Evolutionary conservation across 169 alveolate species (phyloP).

Genomic region (Miamiensis avidus): DNA sequence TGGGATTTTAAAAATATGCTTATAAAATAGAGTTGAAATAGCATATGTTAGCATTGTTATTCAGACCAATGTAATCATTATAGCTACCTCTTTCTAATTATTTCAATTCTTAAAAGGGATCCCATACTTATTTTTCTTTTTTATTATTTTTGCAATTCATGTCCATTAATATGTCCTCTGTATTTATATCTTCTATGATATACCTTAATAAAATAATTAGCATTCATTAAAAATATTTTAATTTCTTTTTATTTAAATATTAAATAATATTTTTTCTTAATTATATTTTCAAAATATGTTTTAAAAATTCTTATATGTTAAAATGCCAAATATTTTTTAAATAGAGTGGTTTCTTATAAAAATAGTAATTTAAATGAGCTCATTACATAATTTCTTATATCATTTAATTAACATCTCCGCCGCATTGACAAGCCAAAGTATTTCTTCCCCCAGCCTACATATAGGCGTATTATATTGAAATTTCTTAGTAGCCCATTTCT

Average conservation of each 20-base stretch:
- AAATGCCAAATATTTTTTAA: too few relatives aligned
- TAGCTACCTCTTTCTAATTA: not conserved
- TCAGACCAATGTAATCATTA: not conserved
- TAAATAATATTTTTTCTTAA: too few relatives aligned
- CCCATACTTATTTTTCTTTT: not conserved
- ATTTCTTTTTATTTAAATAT: too few relatives aligned
- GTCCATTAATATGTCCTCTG: not conserved
- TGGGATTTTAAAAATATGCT: not conserved
- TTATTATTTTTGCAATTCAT: too few relatives aligned
- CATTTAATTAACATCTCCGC: not conserved
- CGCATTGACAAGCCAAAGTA: not conserved
- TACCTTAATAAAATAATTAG: not conserved
- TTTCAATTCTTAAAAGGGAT: not conserved
- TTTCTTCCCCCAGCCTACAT: not conserved
- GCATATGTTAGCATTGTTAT: not conserved
- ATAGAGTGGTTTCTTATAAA: too few relatives aligned
- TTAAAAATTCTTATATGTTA: too few relatives aligned
- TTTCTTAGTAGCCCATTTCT: not conserved
- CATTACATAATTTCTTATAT: not conserved
- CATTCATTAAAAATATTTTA: too few relatives aligned
- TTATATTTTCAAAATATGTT: too few relatives aligned
- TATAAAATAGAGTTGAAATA: not conserved
- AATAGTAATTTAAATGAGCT: too few relatives aligned
- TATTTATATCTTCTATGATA: not conserved
- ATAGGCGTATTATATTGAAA: not conserved